A percentile compares a stretch with the other conserved stretches of the same genome.
Conservation (phyloP, 805 yeast species). For the Candida odintsovae region DNA sequence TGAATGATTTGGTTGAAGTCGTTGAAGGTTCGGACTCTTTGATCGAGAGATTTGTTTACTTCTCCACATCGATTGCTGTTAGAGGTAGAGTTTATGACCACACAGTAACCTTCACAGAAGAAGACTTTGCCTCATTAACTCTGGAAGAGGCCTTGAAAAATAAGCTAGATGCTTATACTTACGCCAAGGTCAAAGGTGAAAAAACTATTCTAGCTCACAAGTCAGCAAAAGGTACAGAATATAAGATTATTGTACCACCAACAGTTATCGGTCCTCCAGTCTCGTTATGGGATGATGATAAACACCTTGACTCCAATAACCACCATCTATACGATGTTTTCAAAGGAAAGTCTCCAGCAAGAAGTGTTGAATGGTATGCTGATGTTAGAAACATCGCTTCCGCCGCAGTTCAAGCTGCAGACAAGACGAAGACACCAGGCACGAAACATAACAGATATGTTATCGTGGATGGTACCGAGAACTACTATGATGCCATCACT, state of each 20-base stretch:
- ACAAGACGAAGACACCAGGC: constrained; percentile 2
- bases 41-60: constrained; percentile 8
- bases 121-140: neutral
- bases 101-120: constrained; percentile 1
- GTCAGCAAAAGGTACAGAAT: constrained; percentile 4
- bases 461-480: constrained; percentile 8
- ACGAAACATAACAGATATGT: constrained; percentile 6
- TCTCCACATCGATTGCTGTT: constrained; percentile 8
- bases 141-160: constrained; percentile 1
- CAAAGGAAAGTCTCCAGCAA: neutral
- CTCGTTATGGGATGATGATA: neutral
- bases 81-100: constrained; percentile 5
- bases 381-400: constrained; percentile 8
- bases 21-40: constrained; percentile 2
- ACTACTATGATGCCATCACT: constrained; percentile 2
- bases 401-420: constrained; percentile 6
- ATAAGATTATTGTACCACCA: constrained; percentile 9
- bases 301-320: constrained; percentile 2
- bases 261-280: constrained; percentile 7
- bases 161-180: constrained; percentile 5
- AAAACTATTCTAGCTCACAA: neutral
- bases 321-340: neutral
- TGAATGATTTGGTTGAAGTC: constrained; percentile 1
- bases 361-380: constrained; percentile 8
- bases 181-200: constrained; percentile 8